Evolutionary conservation across 2,329 filamentous ascomycete genomes (phyloP).

Genomic region (Phaeosphaeriaceae sp.): DNA sequence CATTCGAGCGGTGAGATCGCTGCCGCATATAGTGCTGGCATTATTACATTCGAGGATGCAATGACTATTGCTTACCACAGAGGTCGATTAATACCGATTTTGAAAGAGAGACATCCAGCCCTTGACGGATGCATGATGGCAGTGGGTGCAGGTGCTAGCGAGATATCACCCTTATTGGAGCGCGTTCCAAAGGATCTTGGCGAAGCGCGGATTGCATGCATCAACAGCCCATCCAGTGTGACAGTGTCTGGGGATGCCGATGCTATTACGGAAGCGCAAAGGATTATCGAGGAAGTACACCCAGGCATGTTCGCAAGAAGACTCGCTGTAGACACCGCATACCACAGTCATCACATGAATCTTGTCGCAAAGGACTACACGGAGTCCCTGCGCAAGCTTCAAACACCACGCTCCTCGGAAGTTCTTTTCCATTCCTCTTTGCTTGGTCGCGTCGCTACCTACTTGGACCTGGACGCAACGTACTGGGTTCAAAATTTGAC

Average conservation of each 20-base stretch:
- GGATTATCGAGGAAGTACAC: constrained; percentile 44
- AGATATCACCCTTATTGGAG: constrained; percentile 23
- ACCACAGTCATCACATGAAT: constrained; percentile 48
- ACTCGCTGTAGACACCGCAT: constrained; percentile 54
- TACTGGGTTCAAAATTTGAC: constrained; percentile 36
- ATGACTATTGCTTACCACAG: constrained; percentile 37
- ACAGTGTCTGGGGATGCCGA: constrained; percentile 56
- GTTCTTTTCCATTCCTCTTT: constrained; percentile 27
- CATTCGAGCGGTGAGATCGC: constrained; percentile 43
- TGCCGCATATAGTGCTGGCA: constrained; percentile 36
- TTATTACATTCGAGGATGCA: constrained; percentile 24
- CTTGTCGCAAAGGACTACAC: constrained; percentile 31
- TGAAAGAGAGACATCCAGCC: constrained; percentile 25
- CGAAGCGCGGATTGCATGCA: constrained; percentile 32
- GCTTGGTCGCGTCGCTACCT: constrained; percentile 14
- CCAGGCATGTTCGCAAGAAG: constrained; percentile 47
- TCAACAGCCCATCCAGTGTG: constrained; percentile 52
- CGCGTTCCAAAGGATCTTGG: constrained; percentile 8
- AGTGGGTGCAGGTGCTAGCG: constrained; percentile 21
- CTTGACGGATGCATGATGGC: constrained; percentile 32
- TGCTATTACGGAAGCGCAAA: constrained; percentile 46
- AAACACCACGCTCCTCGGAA: constrained; percentile 20
- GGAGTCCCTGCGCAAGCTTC: constrained; percentile 28
- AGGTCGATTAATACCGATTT: constrained; percentile 25
- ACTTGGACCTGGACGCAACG: constrained; percentile 17